Conservation (phyloP, 176 grass and related monocot species). For the Musa itinerans region DNA sequence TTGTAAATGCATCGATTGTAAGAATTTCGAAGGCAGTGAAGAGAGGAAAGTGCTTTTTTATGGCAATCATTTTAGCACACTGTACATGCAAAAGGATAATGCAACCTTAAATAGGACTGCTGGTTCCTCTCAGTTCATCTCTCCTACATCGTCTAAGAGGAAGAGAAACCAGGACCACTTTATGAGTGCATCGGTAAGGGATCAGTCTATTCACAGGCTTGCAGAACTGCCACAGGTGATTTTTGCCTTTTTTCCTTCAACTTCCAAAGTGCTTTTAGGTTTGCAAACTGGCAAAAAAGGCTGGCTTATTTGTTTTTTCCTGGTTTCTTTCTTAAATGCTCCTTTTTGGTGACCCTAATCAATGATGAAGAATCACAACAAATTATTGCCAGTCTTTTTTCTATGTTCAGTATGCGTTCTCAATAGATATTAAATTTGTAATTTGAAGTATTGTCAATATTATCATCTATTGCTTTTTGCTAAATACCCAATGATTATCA, state of each 20-base stretch:
- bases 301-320: neutral
- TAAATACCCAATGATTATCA: slow-evolving; percentile 1
- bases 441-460: neutral
- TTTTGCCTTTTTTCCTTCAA: neutral
- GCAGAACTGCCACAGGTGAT: slow-evolving; percentile 24
- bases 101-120: slow-evolving; percentile 19
- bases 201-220: slow-evolving; percentile 17
- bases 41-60: slow-evolving; percentile 27
- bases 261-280: neutral
- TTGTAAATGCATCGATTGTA: slow-evolving; percentile 34
- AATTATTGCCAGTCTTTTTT: neutral
- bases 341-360: neutral
- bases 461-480: neutral
- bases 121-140: slow-evolving; percentile 23
- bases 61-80: slow-evolving; percentile 5
- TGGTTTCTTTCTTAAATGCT: neutral
- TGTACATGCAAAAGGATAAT: slow-evolving; percentile 28
- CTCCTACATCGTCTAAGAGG: slow-evolving; percentile 7
- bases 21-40: slow-evolving; percentile 29
- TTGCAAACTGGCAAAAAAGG: neutral
- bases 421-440: neutral
- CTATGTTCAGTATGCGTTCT: neutral
- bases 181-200: slow-evolving; percentile 15
- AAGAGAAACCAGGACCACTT: slow-evolving; percentile 9
- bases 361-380: neutral